Evolutionary conservation across 805 yeast genomes (phyloP).

Genomic region (Jamesozyma rosinii): DNA sequence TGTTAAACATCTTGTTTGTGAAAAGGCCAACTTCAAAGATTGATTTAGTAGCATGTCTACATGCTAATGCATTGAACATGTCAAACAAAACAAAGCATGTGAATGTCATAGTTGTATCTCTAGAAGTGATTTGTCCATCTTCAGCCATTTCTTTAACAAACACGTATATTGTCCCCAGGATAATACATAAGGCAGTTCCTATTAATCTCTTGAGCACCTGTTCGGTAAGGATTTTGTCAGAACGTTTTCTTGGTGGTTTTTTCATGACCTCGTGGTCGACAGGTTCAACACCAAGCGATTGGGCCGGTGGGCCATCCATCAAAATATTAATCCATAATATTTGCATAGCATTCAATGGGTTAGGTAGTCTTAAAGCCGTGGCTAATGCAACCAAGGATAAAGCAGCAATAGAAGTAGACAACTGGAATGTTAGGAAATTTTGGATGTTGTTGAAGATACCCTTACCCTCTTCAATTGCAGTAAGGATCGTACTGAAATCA

Average conservation of each 20-base stretch:
- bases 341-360: slow-evolving; percentile 96
- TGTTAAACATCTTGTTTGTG: slow-evolving; percentile 81
- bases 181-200: slow-evolving; percentile 62
- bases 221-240: slow-evolving; percentile 71
- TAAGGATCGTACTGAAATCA: slow-evolving; percentile 86
- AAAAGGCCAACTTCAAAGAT: slow-evolving; percentile 74
- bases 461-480: slow-evolving; percentile 94
- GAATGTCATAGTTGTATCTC: slow-evolving; percentile 98
- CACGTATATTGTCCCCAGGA: slow-evolving; percentile 84
- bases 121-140: slow-evolving; percentile 72
- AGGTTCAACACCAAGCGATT: slow-evolving; percentile 92
- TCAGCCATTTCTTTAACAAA: slow-evolving; percentile 76
- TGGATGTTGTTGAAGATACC: slow-evolving; percentile 95
- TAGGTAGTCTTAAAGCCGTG: slow-evolving; percentile 79
- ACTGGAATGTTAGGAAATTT: slow-evolving; percentile 87
- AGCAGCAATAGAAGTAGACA: slow-evolving; percentile 94
- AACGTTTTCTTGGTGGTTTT: slow-evolving; percentile 88
- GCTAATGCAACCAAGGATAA: slow-evolving; percentile 79
- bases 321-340: slow-evolving; percentile 93
- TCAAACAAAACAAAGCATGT: slow-evolving; percentile 94
- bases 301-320: slow-evolving; percentile 99
- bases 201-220: slow-evolving; percentile 62
- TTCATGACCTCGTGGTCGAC: slow-evolving; percentile 93
- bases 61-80: slow-evolving; percentile 92
- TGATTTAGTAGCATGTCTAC: slow-evolving; percentile 82